Evolutionary conservation across 2,329 filamentous ascomycete genomes (phyloP), one percentile per base, ranked within the genome.

Genomic region (Penicillium aurantiogriseum): DNA sequence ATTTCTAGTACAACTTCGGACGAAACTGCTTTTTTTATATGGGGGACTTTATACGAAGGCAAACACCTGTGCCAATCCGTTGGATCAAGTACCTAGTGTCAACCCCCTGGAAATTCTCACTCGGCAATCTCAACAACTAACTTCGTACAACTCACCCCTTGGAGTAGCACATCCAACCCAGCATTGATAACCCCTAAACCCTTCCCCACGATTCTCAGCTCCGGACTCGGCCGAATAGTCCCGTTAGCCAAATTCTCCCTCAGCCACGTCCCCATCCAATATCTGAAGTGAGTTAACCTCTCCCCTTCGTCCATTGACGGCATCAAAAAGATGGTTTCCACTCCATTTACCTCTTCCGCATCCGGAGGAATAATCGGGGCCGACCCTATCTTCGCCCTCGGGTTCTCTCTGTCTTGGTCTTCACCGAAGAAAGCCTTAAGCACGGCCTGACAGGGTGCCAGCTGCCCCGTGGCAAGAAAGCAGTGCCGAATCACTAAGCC

Each of bases 101-200:
- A 21, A 15, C 23, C 10, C n/a, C 23, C 2, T 15, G 15, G 13
- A 39, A 29, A 19, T 27, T 55, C 56, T 69, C 54, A 78, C 48
- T 73, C 67, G 0, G 57, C 59, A 66, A 79, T 33, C 55, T 80
- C 73, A 48, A 79, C 63, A 38, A 80, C 69, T 54, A 80, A 67
- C 65, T 80, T 80, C 0, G 64, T 69, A 58, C 77, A 78, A 44
- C 77, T 80, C 13, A 80, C 76, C 0, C 78, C 77, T n/a, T 31
- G 53, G 1, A 59, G 56, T 15, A 80, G 49, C 17, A 40, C 55
- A 25, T 78, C 71, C 57, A 79, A 49, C n/a, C 71, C 78, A 53
- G 36, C 54, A 65, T 79, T 77, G 2, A 80, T 67, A 40, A 65
- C 64, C 6, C 56, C 67, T 50, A 80, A 43, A 0, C 77, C 76